phyloP scores from a whole-genome alignment of 305 asterid genomes.

The Fraxinus dipetala region DNA sequence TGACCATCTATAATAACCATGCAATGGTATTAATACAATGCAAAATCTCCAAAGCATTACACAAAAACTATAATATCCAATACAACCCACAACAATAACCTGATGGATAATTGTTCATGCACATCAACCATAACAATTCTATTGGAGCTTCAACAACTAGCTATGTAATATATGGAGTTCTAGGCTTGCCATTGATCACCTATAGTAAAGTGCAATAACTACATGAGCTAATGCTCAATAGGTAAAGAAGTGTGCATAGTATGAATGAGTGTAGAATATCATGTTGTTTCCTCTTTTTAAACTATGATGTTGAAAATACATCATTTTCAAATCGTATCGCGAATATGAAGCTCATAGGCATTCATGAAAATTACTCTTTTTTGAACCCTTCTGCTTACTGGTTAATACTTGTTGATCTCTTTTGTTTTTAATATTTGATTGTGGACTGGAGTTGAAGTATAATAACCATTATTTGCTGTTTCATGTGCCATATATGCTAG shows the following conservation, averaged over 20 bases:
- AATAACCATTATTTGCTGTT: constrained; percentile 24
- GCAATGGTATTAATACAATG: neutral
- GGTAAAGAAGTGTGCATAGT: neutral
- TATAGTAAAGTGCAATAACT: neutral
- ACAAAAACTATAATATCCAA: neutral
- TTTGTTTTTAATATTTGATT: constrained; percentile 3
- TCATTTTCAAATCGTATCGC: neutral
- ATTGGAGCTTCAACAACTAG: neutral
- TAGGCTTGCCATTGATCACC: neutral
- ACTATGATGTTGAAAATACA: neutral
- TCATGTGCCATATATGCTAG: constrained; percentile 36
- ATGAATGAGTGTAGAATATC: neutral
- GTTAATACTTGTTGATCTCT: neutral
- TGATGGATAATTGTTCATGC: neutral
- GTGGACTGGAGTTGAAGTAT: neutral
- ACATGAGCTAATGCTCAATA: neutral
- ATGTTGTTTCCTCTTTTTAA: neutral
- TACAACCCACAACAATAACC: neutral
- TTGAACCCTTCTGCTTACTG: neutral
- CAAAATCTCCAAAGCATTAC: neutral
- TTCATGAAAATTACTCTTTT: neutral
- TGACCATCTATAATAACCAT: neutral
- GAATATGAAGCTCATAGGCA: neutral
- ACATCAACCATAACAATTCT: neutral
- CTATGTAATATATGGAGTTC: neutral